A percentile compares a stretch with the other conserved stretches of the same genome.
These are phyloP conservation scores for Acer saccharum DNA, from an alignment of 345 rosid genomes.

Conservation along the genomic window DNA sequence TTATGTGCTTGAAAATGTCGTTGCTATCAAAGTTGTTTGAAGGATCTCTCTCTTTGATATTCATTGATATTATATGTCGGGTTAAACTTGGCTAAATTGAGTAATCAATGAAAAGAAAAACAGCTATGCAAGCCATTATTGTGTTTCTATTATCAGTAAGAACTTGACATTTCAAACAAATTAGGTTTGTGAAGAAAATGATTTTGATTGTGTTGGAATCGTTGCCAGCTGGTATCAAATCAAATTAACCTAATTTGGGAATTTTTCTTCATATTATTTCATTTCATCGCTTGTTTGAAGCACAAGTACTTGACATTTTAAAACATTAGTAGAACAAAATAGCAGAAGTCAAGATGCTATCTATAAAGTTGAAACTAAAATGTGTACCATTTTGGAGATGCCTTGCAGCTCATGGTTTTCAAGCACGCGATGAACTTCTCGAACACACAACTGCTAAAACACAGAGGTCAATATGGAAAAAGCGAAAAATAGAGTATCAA, in stretches of 20 bases:
- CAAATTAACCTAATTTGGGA: background rate
- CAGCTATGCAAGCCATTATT: background rate
- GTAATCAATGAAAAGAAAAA: background rate
- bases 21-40: conserved; percentile 1
- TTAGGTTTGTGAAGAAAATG: background rate
- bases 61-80: background rate
- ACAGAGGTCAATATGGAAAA: background rate
- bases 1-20: background rate
- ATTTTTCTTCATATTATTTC: too few relatives aligned
- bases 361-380: too few relatives aligned
- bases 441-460: background rate
- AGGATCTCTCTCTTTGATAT: background rate
- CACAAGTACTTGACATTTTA: background rate
- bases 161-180: background rate
- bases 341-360: background rate
- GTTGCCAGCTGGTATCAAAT: background rate
- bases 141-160: background rate
- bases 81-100: background rate
- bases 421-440: background rate
- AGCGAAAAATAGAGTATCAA: background rate
- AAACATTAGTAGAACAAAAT: background rate
- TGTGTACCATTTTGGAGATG: too few relatives aligned
- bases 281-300: too few relatives aligned
- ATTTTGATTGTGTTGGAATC: background rate
- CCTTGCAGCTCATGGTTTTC: background rate